Evolutionary conservation across 805 yeast genomes (phyloP), one percentile per base, ranked within the genome.

Genomic region (Candida incommunis): DNA sequence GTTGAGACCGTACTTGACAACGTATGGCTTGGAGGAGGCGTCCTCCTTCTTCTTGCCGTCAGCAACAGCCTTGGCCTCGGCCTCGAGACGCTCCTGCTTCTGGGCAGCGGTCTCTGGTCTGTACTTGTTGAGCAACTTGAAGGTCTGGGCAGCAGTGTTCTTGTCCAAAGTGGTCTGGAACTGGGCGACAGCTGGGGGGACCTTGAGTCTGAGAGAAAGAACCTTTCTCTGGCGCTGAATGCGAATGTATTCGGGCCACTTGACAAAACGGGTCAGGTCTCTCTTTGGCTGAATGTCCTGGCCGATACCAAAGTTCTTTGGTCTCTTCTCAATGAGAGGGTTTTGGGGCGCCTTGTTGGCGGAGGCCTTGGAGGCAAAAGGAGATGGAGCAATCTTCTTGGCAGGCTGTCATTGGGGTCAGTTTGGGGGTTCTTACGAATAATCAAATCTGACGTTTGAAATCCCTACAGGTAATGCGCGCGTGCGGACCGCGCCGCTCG

Each of bases 211-310:
- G 71, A 88, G 69, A 62, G 80, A 74, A 69, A 90, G 78, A 69
- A 90, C 82, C 80, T 90, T 90, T 82, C 82, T 92, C 75, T 92
- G 97, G 80, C 98, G 88, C 78, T 90, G 98, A 61, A 92, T 76
- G 75, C 95, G 85, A 60, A 90, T 94, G 69, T 90, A 87, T 73
- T 82, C 92, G 67, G 98, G 98, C 98, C 98, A 92, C 74, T 83
- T 92, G 67, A 90, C 97, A 70, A 84, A 88, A 73, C 97, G 87
- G 51, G 94, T 75, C 67, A 92, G 79, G 81, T 92, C 85, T 74
- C 90, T 81, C 78, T 82, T 86, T 69, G 80, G 97, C 61, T 90
- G 63, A n/a, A n/a, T n/a, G 56, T 81, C 74, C 76, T 92, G 97
- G 64, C 98, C 98, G 63, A 92, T 82, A 72, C 97, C 97, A 65